phyloP scores from a whole-genome alignment of 2,329 filamentous ascomycete species.

The Aspergillus neoniger region DNA sequence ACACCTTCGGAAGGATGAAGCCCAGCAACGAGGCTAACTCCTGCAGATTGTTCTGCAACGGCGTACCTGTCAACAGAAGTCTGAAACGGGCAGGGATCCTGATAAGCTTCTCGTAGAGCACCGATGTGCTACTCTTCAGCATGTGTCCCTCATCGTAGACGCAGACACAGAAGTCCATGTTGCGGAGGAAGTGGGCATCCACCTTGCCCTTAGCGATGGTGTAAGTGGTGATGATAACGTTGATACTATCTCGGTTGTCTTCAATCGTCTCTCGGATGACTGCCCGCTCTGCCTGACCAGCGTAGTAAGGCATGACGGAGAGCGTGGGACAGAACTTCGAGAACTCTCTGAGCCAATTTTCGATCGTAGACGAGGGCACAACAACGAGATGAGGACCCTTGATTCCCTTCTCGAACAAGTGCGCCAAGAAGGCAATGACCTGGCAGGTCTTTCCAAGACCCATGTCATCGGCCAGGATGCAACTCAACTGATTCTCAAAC shows the following conservation, averaged over 20 bases:
- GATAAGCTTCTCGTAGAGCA: slow-evolving; percentile 76
- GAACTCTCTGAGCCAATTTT: slow-evolving; percentile 95
- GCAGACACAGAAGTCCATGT: slow-evolving; percentile 59
- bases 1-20: slow-evolving; percentile 90
- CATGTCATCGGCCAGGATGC: slow-evolving; percentile 97
- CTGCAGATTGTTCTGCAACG: slow-evolving; percentile 92
- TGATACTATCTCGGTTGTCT: slow-evolving; percentile 64
- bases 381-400: slow-evolving; percentile 80
- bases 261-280: slow-evolving; percentile 68
- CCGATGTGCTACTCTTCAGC: slow-evolving; percentile 83
- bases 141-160: slow-evolving; percentile 96
- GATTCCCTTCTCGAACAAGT: slow-evolving; percentile 69
- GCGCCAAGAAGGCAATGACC: slow-evolving; percentile 86
- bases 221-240: slow-evolving; percentile 73
- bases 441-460: slow-evolving; percentile 93
- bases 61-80: slow-evolving; percentile 85
- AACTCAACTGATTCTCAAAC: slow-evolving; percentile 76
- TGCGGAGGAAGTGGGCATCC: slow-evolving; percentile 65
- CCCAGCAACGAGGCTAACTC: slow-evolving; percentile 87
- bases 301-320: slow-evolving; percentile 72
- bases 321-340: slow-evolving; percentile 78
- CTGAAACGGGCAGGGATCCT: slow-evolving; percentile 79
- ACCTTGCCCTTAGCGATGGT: slow-evolving; percentile 63
- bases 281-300: slow-evolving; percentile 66
- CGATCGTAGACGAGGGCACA: slow-evolving; percentile 88